These are phyloP conservation scores for Paracorniculantispora psalliotae DNA, from an alignment of 2,329 filamentous ascomycete genomes.

Conservation along the genomic window DNA sequence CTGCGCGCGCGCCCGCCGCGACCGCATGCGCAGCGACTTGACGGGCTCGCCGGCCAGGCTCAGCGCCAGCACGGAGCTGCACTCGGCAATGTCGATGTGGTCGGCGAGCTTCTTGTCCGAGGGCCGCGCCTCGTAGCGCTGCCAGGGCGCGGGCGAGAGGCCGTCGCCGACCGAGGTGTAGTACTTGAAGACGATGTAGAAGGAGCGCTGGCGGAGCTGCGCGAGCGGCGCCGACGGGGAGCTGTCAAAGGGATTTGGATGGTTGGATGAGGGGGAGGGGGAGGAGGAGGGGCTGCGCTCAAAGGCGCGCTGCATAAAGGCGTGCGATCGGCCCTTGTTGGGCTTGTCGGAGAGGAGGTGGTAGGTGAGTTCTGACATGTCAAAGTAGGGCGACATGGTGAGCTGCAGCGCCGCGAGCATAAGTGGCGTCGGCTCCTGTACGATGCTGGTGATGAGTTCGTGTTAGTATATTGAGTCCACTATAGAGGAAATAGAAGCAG, in stretches of 20 bases:
- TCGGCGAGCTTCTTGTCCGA: slow-evolving; percentile 33
- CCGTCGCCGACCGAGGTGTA: slow-evolving; percentile 55
- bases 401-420: slow-evolving; percentile 56
- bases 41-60: slow-evolving; percentile 49
- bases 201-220: slow-evolving; percentile 47
- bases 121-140: slow-evolving; percentile 46
- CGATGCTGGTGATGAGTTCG: slow-evolving; percentile 36
- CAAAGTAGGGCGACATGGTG: slow-evolving; percentile 52
- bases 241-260: not conserved
- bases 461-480: slow-evolving; percentile 26
- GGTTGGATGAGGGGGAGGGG: slow-evolving; percentile 12
- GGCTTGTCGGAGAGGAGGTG: slow-evolving; percentile 47
- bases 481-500: not conserved
- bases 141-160: slow-evolving; percentile 55
- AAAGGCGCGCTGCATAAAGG: slow-evolving; percentile 48
- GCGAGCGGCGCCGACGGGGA: slow-evolving; percentile 24
- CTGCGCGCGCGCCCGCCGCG: slow-evolving; percentile 39
- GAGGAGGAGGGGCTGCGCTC: slow-evolving; percentile 24
- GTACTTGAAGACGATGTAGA: slow-evolving; percentile 62
- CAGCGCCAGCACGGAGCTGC: slow-evolving; percentile 54
- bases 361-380: slow-evolving; percentile 56
- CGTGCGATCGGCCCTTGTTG: slow-evolving; percentile 39
- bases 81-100: slow-evolving; percentile 56
- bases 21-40: slow-evolving; percentile 43
- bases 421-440: slow-evolving; percentile 56